phyloP scores from a whole-genome alignment of 164 flowering plant genomes.

The Saururus chinensis region DNA sequence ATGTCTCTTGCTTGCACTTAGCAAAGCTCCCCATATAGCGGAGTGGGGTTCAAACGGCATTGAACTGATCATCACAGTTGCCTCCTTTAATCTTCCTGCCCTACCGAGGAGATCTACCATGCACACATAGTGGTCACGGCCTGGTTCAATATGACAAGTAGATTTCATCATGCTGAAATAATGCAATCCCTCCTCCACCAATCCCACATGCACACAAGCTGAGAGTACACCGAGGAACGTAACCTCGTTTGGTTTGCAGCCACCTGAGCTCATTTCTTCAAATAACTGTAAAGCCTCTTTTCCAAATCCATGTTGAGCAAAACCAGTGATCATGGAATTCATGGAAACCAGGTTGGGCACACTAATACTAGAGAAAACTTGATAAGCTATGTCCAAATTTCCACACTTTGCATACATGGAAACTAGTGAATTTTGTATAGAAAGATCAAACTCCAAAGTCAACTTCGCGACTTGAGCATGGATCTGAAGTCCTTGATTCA shows the following conservation, averaged over 20 bases:
- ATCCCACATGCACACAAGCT: constrained; percentile 33
- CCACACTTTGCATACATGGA: constrained; percentile 49
- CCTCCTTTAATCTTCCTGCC: constrained; percentile 31
- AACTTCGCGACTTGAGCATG: constrained; percentile 26
- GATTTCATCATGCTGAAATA: constrained; percentile 30
- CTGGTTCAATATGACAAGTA: constrained; percentile 26
- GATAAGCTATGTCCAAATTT: constrained; percentile 22
- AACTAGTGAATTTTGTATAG: constrained; percentile 29
- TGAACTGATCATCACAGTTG: constrained; percentile 26
- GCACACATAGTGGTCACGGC: constrained; percentile 38
- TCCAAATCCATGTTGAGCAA: constrained; percentile 40
- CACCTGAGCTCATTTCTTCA: constrained; percentile 14
- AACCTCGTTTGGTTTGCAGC: constrained; percentile 23
- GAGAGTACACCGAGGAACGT: constrained; percentile 38
- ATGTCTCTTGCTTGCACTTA: constrained; percentile 66
- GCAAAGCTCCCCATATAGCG: constrained; percentile 78
- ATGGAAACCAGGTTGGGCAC: constrained; percentile 25
- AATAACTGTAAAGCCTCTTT: constrained; percentile 28
- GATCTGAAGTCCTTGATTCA: constrained; percentile 32
- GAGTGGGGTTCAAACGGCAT: constrained; percentile 78
- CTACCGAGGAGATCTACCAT: constrained; percentile 47
- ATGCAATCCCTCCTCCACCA: constrained; percentile 30
- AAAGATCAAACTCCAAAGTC: constrained; percentile 19
- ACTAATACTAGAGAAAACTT: constrained; percentile 18
- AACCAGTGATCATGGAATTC: constrained; percentile 38